Evolutionary conservation across 2,329 filamentous ascomycete species (phyloP).

Genomic region (Fusarium incarnatum): DNA sequence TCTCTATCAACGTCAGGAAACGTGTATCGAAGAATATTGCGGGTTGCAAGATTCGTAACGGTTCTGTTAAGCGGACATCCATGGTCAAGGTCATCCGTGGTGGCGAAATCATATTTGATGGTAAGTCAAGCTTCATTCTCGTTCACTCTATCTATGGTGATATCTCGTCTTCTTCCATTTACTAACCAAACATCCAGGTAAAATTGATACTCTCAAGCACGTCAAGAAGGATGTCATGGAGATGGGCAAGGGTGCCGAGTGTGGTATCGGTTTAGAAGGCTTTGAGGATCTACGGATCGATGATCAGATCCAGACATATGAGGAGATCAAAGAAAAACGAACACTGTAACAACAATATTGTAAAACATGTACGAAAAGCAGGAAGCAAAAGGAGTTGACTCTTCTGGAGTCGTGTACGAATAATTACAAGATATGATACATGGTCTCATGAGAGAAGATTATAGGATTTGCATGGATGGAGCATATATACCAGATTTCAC

Average conservation of each 20-base stretch:
- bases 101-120: constrained; percentile 80
- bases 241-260: constrained; percentile 94
- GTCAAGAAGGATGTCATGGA: constrained; percentile 91
- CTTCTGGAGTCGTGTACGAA: constrained; percentile 22
- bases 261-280: constrained; percentile 84
- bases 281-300: constrained; percentile 84
- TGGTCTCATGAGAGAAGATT: constrained; percentile 19
- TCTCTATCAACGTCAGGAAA: constrained; percentile 83
- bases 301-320: constrained; percentile 89
- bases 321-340: constrained; percentile 80
- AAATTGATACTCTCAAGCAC: constrained; percentile 84
- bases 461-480: constrained; percentile 9
- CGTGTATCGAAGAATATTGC: constrained; percentile 80
- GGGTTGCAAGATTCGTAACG: constrained; percentile 88
- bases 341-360: constrained; percentile 55
- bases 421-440: constrained; percentile 23
- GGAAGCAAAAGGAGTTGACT: constrained; percentile 10
- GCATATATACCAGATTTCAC: constrained; percentile 18
- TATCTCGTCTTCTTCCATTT: not conserved
- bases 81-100: constrained; percentile 78
- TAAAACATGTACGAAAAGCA: constrained; percentile 36
- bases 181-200: constrained; percentile 64
- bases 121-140: constrained; percentile 64
- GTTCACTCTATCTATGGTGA: not conserved
- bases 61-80: constrained; percentile 71